A percentile compares a stretch with the other conserved stretches of the same genome.
phyloP scores from a whole-genome alignment of 2,329 filamentous ascomycete species.

The Didymellaceae sp. region DNA sequence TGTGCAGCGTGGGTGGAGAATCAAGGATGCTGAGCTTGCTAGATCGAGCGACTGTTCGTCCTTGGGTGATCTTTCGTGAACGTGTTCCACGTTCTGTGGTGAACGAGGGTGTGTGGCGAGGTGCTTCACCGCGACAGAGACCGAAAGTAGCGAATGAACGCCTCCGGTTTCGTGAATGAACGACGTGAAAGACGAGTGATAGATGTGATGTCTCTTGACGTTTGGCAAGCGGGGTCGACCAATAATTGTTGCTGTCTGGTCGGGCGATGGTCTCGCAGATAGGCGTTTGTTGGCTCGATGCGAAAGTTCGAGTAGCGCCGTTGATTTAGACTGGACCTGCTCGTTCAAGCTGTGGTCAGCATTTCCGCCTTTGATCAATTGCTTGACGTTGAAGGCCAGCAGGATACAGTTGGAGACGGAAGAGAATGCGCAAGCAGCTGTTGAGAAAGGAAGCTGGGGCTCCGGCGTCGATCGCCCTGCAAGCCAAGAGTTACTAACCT shows the following conservation, averaged over 20 bases:
- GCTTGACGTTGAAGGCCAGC: constrained; percentile 23
- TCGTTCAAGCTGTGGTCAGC: constrained; percentile 30
- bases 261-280: constrained; percentile 8
- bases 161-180: constrained; percentile 23
- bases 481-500: constrained; percentile 21
- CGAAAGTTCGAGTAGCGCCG: background rate
- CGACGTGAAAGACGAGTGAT: constrained; percentile 6
- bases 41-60: constrained; percentile 5
- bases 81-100: constrained; percentile 6
- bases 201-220: constrained; percentile 5
- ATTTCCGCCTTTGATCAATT: constrained; percentile 23
- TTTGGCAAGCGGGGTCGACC: constrained; percentile 9
- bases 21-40: background rate
- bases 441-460: constrained; percentile 33
- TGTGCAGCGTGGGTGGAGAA: no score
- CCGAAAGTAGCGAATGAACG: constrained; percentile 33
- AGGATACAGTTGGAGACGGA: constrained; percentile 17
- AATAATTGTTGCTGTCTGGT: constrained; percentile 20
- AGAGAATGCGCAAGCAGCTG: constrained; percentile 20
- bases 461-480: constrained; percentile 20
- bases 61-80: background rate
- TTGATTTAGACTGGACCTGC: constrained; percentile 9
- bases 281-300: background rate
- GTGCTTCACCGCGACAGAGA: constrained; percentile 16
- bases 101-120: constrained; percentile 17